Conservation (phyloP, 2,329 filamentous ascomycete genomes). For the Calonectria fujianensis region DNA sequence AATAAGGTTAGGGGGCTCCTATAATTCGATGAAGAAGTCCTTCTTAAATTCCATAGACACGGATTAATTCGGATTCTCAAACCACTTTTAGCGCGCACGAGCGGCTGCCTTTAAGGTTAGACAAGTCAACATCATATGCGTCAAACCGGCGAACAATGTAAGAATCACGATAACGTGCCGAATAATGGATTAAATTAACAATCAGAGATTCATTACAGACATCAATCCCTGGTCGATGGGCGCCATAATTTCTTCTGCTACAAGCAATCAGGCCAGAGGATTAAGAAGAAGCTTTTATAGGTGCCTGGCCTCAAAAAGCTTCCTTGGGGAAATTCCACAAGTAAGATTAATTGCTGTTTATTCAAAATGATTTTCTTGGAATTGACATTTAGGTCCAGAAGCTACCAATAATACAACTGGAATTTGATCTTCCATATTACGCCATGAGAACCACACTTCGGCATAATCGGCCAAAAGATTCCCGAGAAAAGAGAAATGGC, state of each 20-base stretch:
- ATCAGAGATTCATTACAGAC: background rate
- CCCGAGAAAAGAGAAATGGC: background rate
- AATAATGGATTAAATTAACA: background rate
- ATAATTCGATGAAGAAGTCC: background rate
- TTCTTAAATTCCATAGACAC: background rate
- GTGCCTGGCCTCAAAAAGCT: background rate
- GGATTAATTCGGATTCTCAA: background rate
- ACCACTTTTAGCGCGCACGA: background rate
- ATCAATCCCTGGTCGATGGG: background rate
- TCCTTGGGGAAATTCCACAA: background rate
- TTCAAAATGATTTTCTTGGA: fast-evolving
- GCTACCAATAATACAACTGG: background rate
- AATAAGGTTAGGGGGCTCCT: background rate
- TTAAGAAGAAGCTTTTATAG: background rate
- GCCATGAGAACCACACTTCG: background rate
- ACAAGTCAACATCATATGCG: no score
- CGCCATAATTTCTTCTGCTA: background rate
- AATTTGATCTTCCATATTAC: conserved; percentile 13
- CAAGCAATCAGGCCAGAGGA: background rate
- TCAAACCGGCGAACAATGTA: background rate
- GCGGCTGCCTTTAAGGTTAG: background rate
- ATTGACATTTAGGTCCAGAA: background rate
- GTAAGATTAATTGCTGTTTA: background rate
- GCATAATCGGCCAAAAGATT: background rate
- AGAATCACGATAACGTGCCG: background rate